A percentile compares a stretch with the other conserved stretches of the same genome.
These are phyloP conservation scores for Bruguiera hainesii DNA, from an alignment of 441 rosid species.

Conservation along the genomic window DNA sequence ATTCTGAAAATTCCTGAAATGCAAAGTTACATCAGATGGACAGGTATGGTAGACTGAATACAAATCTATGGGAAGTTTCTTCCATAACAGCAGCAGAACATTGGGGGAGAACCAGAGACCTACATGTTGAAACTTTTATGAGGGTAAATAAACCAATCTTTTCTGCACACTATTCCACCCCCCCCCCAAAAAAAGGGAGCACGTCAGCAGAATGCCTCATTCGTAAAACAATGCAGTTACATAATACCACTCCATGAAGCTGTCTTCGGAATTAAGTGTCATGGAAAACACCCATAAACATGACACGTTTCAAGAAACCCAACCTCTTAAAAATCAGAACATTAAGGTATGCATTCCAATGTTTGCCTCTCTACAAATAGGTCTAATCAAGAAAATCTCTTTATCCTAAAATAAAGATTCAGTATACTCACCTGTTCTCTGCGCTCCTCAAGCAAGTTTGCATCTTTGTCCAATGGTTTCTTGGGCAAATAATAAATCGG, in stretches of 20 bases:
- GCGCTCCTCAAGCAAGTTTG: constrained; percentile 44
- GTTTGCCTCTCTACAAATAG: background rate
- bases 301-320: background rate
- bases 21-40: too few relatives aligned
- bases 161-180: too few relatives aligned
- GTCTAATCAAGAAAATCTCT: background rate
- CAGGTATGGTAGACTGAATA: too few relatives aligned
- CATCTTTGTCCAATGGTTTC: constrained; percentile 66
- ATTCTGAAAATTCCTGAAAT: constrained; percentile 59
- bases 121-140: constrained; percentile 19
- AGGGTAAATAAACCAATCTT: constrained; percentile 2
- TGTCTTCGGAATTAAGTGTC: background rate
- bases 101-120: constrained; percentile 5
- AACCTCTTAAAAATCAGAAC: background rate
- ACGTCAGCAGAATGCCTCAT: constrained; percentile 21
- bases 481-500: constrained; percentile 63
- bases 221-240: constrained; percentile 21
- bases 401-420: constrained; percentile 1
- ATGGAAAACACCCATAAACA: background rate
- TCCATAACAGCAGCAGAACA: background rate
- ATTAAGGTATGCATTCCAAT: background rate
- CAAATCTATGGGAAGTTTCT: too few relatives aligned
- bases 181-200: constrained; percentile 5
- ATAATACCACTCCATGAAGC: constrained; percentile 16
- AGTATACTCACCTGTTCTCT: constrained; percentile 57